Evolutionary conservation across 805 yeast species (phyloP).

Genomic region (Dipodascopsis uninucleata): DNA sequence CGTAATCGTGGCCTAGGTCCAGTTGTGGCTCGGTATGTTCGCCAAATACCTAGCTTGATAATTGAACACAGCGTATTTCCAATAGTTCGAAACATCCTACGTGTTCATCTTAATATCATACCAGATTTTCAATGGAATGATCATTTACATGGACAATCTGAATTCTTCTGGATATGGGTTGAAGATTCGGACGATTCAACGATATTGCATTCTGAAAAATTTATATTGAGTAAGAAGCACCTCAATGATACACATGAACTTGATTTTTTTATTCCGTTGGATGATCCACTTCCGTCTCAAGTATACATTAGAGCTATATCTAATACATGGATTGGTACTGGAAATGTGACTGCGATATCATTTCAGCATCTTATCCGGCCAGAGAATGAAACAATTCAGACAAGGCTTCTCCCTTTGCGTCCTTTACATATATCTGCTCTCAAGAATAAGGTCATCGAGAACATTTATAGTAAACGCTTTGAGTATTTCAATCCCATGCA

Average conservation of each 20-base stretch:
- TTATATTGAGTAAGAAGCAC: constrained; percentile 61
- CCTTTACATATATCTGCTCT: constrained; percentile 84
- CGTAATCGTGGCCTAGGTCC: constrained; percentile 76
- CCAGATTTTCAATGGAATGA: constrained; percentile 87
- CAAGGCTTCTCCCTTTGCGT: constrained; percentile 71
- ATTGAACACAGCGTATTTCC: constrained; percentile 84
- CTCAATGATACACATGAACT: constrained; percentile 58
- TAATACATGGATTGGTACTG: constrained; percentile 88
- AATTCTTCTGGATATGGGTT: constrained; percentile 87
- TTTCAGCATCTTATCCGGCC: constrained; percentile 90
- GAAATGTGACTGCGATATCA: constrained; percentile 68
- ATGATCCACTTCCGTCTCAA: constrained; percentile 89
- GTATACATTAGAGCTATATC: constrained; percentile 73
- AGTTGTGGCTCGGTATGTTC: constrained; percentile 54
- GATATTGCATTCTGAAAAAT: constrained; percentile 77
- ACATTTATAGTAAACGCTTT: constrained; percentile 64
- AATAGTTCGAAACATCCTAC: constrained; percentile 77
- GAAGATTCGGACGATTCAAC: constrained; percentile 75
- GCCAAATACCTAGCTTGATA: constrained; percentile 70
- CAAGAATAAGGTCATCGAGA: constrained; percentile 62
- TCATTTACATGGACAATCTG: constrained; percentile 73
- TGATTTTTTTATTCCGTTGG: constrained; percentile 88
- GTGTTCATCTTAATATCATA: constrained; percentile 65
- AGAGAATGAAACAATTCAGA: constrained; percentile 77
- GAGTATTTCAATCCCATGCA: constrained; percentile 97